Base-by-base conservation (phyloP, 2,329 filamentous ascomycete genomes). In the Cordyceps farinosa region DNA sequence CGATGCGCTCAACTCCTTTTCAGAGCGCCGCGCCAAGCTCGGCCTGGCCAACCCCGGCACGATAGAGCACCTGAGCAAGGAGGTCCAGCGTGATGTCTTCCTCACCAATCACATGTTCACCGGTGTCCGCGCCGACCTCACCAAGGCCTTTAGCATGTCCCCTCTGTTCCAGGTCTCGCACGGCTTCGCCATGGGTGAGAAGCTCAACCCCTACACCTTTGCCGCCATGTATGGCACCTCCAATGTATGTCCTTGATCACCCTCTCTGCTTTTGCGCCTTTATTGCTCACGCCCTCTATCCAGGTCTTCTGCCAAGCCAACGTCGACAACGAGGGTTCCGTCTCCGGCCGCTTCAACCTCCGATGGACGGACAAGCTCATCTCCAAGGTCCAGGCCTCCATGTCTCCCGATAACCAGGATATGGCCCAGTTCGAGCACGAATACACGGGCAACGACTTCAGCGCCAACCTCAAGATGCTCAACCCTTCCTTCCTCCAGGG, bases 121-220 rank as follows among this genome's bases (percentile, higher is more conserved):
- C 51, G 95, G 95, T 72, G 85, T 99, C 77, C 91, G 94, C 75
- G 96, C 94, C 76, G 95, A 99, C 78, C 83, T 98, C 75, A 97
- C 92, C 75, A 98, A 97, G 84, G 88, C 92, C 74, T 96, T 98
- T 80, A 95, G 92, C 84, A 87, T 96, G 76, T 87, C 88, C 64
- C 95, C 95, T 64, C 82, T 98, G 69, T 99, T 99, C 84, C 94
- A 98, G 80, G 90, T 97, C 70, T 97, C 94, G 68, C 95, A 99
- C 81, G 91, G 95, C 71, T 95, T 99, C 77, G 90, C 94, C 62
- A 91, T 97, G 86, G 94, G 95, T 70, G 92, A 97, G 79, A 88
- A 90, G 69, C 83, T 96, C 76, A 93, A 93, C 75, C 95, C 95
- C 44, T 99, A 99, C 79, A 92, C 91, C 62, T 97, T 98, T 79